Percentiles rank a stretch among this genome's conserved stretches.
Evolutionary conservation across 208 protist species (phyloP).

Genomic region (Leishmania braziliensis): DNA sequence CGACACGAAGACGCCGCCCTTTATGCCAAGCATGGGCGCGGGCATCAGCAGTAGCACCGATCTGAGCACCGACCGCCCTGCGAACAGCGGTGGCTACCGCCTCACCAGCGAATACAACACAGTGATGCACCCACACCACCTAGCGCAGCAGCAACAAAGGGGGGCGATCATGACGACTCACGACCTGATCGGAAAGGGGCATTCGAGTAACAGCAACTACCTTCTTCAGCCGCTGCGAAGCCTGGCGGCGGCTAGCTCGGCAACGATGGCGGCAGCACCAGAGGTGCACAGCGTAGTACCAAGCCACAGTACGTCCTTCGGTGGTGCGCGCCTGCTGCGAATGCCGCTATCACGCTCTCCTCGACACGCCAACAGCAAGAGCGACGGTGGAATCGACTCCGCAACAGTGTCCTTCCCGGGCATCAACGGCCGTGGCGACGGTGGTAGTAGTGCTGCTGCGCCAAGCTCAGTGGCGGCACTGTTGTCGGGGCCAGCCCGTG

Average conservation of each 20-base stretch:
- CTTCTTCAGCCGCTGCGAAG: slow-evolving; percentile 5
- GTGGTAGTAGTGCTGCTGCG: background rate
- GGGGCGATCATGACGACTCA: background rate
- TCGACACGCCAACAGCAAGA: slow-evolving; percentile 3
- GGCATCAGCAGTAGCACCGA: slow-evolving; percentile 28
- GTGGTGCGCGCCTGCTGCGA: background rate
- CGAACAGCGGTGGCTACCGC: slow-evolving; percentile 10
- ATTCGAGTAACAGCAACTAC: background rate
- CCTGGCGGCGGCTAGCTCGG: background rate
- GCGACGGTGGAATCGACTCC: background rate
- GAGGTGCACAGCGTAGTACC: background rate
- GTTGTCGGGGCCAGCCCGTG: slow-evolving; percentile 19
- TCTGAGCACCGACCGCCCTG: slow-evolving; percentile 17
- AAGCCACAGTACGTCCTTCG: background rate
- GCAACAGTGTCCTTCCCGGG: background rate
- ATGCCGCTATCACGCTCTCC: background rate
- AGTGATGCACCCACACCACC: background rate
- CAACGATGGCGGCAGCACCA: background rate
- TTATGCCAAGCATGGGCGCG: slow-evolving; percentile 1
- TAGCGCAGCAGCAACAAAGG: slow-evolving; percentile 1
- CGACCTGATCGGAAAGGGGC: background rate
- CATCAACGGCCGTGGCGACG: slow-evolving; percentile 8
- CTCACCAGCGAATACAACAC: slow-evolving; percentile 1
- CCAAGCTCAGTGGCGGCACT: slow-evolving; percentile 5
- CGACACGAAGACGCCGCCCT: slow-evolving; percentile 17